These are phyloP conservation scores for Ophiostoma sp. DNA, from an alignment of 2,329 filamentous ascomycete species.

Conservation along the genomic window DNA sequence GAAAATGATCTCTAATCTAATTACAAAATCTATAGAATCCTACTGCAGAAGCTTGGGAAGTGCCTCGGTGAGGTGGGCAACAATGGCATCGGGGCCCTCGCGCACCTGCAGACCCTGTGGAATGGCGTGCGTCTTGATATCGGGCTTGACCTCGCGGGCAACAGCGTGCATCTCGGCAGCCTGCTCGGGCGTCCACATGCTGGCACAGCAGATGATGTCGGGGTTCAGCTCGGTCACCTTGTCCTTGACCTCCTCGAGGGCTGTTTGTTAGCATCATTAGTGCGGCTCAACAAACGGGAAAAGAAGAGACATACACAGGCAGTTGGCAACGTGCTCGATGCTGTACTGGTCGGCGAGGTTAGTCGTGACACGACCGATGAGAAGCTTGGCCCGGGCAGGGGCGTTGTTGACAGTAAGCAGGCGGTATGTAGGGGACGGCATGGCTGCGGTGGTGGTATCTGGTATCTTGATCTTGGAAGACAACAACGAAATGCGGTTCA, in stretches of 20 bases:
- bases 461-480: not conserved
- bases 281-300: not conserved
- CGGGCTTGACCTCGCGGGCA: slow-evolving; percentile 41
- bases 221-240: slow-evolving; percentile 29
- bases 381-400: slow-evolving; percentile 57
- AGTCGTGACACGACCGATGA: slow-evolving; percentile 58
- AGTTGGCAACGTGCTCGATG: slow-evolving; percentile 59
- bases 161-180: slow-evolving; percentile 41
- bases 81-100: slow-evolving; percentile 50
- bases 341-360: slow-evolving; percentile 58
- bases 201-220: slow-evolving; percentile 50
- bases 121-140: slow-evolving; percentile 48
- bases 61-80: slow-evolving; percentile 46
- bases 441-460: not conserved
- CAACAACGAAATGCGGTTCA: not conserved
- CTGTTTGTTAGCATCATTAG: slow-evolving; percentile 31
- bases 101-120: slow-evolving; percentile 51
- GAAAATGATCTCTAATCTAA: too few relatives aligned
- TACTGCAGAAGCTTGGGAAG: slow-evolving; percentile 26
- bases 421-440: slow-evolving; percentile 37
- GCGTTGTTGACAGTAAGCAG: slow-evolving; percentile 65
- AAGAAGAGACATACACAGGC: slow-evolving; percentile 46
- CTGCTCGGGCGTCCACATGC: slow-evolving; percentile 47
- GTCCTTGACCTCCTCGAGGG: slow-evolving; percentile 50
- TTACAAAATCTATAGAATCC: too few relatives aligned